phyloP scores from a whole-genome alignment of 441 rosid species.

The Adansonia rubrostipa region DNA sequence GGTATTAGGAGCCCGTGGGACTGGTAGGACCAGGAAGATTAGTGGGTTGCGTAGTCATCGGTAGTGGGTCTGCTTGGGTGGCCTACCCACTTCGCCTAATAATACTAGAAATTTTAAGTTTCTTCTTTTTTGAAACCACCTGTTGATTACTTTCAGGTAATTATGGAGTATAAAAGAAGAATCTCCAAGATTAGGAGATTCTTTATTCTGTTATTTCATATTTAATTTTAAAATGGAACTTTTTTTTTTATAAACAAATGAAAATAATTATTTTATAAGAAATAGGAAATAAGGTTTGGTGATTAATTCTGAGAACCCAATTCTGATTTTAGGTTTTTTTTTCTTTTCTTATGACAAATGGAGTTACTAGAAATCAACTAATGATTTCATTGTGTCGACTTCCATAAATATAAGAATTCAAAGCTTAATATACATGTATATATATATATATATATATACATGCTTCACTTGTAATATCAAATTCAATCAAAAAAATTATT shows the following conservation, averaged over 20 bases:
- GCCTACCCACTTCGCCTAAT: not conserved
- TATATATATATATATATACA: too few relatives aligned
- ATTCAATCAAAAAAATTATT: too few relatives aligned
- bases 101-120: not conserved
- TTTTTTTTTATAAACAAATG: too few relatives aligned
- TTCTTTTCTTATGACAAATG: not conserved
- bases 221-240: not conserved
- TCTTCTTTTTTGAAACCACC: not conserved
- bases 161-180: not conserved
- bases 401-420: not conserved
- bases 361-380: not conserved
- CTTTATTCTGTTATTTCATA: not conserved
- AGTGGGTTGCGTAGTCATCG: not conserved
- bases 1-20: not conserved
- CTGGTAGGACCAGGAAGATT: not conserved
- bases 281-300: not conserved
- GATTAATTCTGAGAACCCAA: not conserved
- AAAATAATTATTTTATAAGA: not conserved
- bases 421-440: too few relatives aligned
- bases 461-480: too few relatives aligned
- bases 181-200: constrained; percentile 7
- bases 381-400: not conserved
- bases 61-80: not conserved
- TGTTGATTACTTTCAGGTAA: not conserved
- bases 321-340: not conserved